Conservation (phyloP, 1,284 basidiomycete genomes). For the Marasmius tenuissimus region DNA sequence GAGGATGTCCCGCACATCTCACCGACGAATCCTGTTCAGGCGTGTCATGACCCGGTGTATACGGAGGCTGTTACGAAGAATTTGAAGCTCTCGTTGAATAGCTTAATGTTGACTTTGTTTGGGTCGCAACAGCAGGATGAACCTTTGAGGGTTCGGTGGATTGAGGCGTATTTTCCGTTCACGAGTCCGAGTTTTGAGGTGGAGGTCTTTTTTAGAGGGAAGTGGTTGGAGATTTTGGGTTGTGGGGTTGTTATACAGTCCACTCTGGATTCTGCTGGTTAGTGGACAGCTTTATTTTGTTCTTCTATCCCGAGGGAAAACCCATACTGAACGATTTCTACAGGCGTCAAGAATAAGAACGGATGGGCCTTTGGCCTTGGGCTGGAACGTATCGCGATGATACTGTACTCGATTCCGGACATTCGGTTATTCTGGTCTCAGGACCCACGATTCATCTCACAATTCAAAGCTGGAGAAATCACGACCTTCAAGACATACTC, state of each 20-base stretch:
- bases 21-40: conserved; percentile 80
- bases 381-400: conserved; percentile 97
- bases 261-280: conserved; percentile 86
- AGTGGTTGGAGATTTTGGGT: conserved; percentile 97
- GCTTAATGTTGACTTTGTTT: conserved; percentile 85
- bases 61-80: conserved; percentile 79
- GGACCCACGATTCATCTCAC: conserved; percentile 85
- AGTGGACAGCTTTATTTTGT: conserved; percentile 30
- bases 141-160: conserved; percentile 92
- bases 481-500: conserved; percentile 86
- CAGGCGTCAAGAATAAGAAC: conserved; percentile 80
- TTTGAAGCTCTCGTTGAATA: conserved; percentile 91
- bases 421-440: conserved; percentile 99
- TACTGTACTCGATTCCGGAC: conserved; percentile 95
- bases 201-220: conserved; percentile 94
- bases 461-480: conserved; percentile 81
- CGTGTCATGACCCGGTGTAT: conserved; percentile 69
- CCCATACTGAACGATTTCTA: conserved; percentile 3
- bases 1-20: conserved; percentile 82
- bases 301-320: conserved; percentile 1
- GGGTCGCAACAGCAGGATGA: conserved; percentile 54
- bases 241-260: conserved; percentile 91
- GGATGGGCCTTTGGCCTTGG: conserved; percentile 99
- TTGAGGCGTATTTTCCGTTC: conserved; percentile 97
- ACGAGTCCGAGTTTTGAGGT: conserved; percentile 98